Percentiles rank a stretch among this genome's conserved stretches.
phyloP scores from a whole-genome alignment of 192 early-diverging fungal genomes.

The Dissophora ornata region DNA sequence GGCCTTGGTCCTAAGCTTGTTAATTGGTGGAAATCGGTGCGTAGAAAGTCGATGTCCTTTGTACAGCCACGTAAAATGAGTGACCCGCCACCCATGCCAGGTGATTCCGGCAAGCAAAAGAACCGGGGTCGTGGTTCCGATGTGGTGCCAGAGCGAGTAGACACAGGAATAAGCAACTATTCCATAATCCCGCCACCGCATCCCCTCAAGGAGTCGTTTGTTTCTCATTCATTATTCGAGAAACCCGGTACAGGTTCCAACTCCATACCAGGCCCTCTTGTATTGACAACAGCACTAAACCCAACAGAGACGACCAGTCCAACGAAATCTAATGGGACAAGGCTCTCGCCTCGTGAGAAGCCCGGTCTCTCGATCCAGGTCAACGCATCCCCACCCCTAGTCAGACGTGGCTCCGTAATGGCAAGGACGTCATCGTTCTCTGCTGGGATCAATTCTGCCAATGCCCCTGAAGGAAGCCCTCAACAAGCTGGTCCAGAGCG shows the following conservation, averaged over 20 bases:
- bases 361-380: constrained; percentile 51
- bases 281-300: constrained; percentile 38
- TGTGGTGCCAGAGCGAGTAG: not conserved
- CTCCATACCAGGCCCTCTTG: constrained; percentile 20
- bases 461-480: constrained; percentile 33
- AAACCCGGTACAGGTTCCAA: constrained; percentile 28
- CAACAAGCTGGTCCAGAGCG: constrained; percentile 33
- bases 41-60: constrained; percentile 49
- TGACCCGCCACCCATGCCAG: constrained; percentile 5
- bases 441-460: constrained; percentile 47
- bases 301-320: constrained; percentile 27
- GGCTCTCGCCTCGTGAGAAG: constrained; percentile 41
- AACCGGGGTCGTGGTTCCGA: not conserved
- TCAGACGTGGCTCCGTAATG: constrained; percentile 46
- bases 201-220: constrained; percentile 7
- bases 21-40: constrained; percentile 54
- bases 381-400: constrained; percentile 34
- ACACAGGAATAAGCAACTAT: not conserved
- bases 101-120: constrained; percentile 3
- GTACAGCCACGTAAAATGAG: constrained; percentile 30
- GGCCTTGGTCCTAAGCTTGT: constrained; percentile 50
- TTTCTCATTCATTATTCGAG: constrained; percentile 44
- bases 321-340: constrained; percentile 17
- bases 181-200: not conserved
- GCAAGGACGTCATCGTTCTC: constrained; percentile 46